Conservation (phyloP, 257 asterid species). For the Plantago major region DNA sequence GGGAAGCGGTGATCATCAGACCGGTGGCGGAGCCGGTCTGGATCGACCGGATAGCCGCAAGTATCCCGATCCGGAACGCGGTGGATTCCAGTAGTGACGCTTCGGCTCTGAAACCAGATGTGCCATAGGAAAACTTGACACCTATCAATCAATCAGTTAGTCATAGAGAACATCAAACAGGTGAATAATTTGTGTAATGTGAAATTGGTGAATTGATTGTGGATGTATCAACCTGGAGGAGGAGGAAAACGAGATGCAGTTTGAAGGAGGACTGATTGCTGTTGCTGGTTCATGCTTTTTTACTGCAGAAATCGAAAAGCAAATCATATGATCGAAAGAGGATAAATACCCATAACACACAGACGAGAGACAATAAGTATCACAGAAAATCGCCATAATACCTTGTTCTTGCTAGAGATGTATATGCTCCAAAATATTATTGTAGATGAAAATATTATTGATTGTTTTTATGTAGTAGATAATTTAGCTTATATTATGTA, state of each 20-base stretch:
- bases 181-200: neutral
- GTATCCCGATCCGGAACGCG: conserved; percentile 73
- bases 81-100: conserved; percentile 69
- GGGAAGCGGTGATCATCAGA: conserved; percentile 94
- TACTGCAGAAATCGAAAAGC: neutral
- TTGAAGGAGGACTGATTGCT: conserved; percentile 43
- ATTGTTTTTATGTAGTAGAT: no score
- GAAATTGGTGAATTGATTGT: neutral
- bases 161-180: neutral
- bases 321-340: no score
- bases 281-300: conserved; percentile 41
- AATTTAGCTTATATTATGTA: no score
- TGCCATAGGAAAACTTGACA: conserved; percentile 68
- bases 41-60: conserved; percentile 80
- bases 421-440: no score
- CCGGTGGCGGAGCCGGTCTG: conserved; percentile 66
- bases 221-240: conserved; percentile 44
- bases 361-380: neutral
- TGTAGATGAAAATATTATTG: no score
- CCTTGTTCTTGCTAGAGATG: no score
- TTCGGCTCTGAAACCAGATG: conserved; percentile 88
- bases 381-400: no score
- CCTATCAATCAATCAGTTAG: conserved; percentile 33
- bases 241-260: conserved; percentile 44
- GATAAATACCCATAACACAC: neutral